Percentiles rank a stretch among this genome's conserved stretches.
Conservation (phyloP, 805 yeast species). For the Candida suzukii region DNA sequence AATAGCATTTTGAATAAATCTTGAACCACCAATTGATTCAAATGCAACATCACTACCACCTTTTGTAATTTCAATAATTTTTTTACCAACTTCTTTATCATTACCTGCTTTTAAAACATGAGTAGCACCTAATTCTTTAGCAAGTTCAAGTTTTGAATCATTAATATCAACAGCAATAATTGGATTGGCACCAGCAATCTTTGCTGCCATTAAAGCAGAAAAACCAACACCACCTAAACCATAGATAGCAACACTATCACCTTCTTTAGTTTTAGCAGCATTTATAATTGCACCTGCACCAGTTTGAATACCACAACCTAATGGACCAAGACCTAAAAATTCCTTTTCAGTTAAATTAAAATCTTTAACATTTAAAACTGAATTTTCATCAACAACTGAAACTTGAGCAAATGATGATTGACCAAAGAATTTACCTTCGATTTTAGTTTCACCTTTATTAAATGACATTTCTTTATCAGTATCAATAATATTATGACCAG, state of each 20-base stretch:
- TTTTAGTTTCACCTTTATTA: background rate
- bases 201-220: constrained; percentile 46
- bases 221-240: constrained; percentile 58
- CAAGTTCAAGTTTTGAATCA: constrained; percentile 42
- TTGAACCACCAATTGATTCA: background rate
- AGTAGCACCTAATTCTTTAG: constrained; percentile 48
- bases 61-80: constrained; percentile 1
- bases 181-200: constrained; percentile 38
- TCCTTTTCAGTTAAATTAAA: background rate
- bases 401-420: background rate
- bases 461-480: background rate
- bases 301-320: background rate
- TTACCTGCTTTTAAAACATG: constrained; percentile 40
- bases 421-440: background rate
- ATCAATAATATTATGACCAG: background rate
- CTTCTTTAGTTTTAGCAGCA: constrained; percentile 32
- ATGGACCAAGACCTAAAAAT: background rate
- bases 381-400: background rate
- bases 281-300: background rate
- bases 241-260: constrained; percentile 47
- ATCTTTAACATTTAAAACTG: background rate
- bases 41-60: background rate
- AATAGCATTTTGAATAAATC: background rate
- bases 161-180: constrained; percentile 45
- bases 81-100: constrained; percentile 6